A percentile compares a stretch with the other conserved stretches of the same genome.
Evolutionary conservation across 441 rosid genomes (phyloP).

Genomic region (Populus hybrid): DNA sequence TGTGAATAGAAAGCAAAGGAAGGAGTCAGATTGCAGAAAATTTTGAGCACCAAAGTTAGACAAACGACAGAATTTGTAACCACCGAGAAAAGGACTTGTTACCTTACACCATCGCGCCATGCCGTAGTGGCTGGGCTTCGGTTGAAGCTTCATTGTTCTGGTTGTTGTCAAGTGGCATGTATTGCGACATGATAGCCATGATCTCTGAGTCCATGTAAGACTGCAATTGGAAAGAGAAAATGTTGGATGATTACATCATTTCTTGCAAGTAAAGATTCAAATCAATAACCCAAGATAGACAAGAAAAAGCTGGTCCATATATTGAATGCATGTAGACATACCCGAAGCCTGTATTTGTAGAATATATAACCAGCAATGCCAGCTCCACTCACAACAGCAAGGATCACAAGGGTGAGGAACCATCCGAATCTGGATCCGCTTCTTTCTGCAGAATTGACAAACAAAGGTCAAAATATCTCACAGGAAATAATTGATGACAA

Average conservation of each 20-base stretch:
- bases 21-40: neutral
- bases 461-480: neutral
- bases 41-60: neutral
- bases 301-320: neutral
- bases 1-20: neutral
- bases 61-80: neutral
- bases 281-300: neutral
- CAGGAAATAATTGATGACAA: neutral
- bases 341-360: slow-evolving; percentile 97
- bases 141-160: slow-evolving; percentile 44
- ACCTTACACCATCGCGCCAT: slow-evolving; percentile 43
- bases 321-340: slow-evolving; percentile 24
- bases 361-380: slow-evolving; percentile 71
- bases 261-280: neutral
- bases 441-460: slow-evolving; percentile 47
- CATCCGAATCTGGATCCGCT: slow-evolving; percentile 67
- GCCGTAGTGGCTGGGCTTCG: slow-evolving; percentile 54
- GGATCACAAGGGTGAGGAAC: slow-evolving; percentile 51
- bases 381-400: slow-evolving; percentile 54
- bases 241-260: neutral
- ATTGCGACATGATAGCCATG: slow-evolving; percentile 93
- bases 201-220: slow-evolving; percentile 98
- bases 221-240: slow-evolving; percentile 33
- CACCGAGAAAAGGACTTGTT: slow-evolving; percentile 2
- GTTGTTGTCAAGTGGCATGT: slow-evolving; percentile 92